Evolutionary conservation across 805 yeast genomes (phyloP).

Genomic region (Suhomyces sp.): DNA sequence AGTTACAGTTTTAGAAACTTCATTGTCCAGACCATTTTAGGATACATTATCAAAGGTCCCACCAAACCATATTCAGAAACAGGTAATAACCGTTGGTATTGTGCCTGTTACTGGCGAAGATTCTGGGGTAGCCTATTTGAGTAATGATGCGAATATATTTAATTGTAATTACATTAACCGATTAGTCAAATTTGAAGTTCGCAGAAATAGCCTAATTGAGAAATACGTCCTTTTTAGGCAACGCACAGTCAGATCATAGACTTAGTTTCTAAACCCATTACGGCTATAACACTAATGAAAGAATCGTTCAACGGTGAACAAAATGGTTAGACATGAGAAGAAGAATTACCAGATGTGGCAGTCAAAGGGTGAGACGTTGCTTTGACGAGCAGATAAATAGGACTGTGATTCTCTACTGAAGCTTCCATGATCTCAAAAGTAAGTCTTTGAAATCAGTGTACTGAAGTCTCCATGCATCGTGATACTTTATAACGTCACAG

Average conservation of each 20-base stretch:
- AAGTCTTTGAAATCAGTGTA: neutral
- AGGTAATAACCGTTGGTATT: neutral
- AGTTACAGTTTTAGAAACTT: neutral
- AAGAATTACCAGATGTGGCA: neutral
- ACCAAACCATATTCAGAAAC: neutral
- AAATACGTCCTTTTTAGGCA: neutral
- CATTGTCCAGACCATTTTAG: neutral
- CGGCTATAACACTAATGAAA: neutral
- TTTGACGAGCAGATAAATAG: neutral
- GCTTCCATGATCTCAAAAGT: neutral
- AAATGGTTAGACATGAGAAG: neutral
- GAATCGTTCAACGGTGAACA: neutral
- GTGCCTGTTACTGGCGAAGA: neutral
- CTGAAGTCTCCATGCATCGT: neutral
- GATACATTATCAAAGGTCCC: neutral
- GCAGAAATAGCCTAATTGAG: neutral
- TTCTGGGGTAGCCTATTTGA: neutral
- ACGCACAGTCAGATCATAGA: neutral
- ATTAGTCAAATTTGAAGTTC: neutral
- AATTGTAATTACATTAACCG: neutral
- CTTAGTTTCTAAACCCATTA: neutral
- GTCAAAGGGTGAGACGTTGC: neutral
- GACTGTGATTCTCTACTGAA: neutral
- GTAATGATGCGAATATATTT: neutral
- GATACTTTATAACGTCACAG: neutral